Evolutionary conservation across 495 filamentous ascomycete species (phyloP).

Genomic region (Penicillium alfredii): DNA sequence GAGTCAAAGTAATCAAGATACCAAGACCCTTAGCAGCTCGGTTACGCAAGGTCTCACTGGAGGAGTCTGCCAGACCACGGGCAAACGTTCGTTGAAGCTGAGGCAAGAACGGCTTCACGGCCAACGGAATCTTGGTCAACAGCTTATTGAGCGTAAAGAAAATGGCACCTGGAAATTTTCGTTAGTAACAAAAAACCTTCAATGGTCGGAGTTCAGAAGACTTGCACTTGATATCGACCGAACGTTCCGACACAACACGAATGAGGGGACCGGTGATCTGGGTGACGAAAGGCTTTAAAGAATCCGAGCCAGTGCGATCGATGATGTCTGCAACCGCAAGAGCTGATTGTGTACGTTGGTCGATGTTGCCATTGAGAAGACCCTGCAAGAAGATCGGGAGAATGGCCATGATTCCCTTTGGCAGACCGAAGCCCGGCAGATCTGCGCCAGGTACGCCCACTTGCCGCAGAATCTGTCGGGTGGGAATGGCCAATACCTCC

Average conservation of each 20-base stretch:
- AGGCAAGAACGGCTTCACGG: slow-evolving; percentile 93
- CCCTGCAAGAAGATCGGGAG: slow-evolving; percentile 96
- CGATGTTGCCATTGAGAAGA: slow-evolving; percentile 88
- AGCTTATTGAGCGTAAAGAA: slow-evolving; percentile 90
- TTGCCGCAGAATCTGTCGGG: slow-evolving; percentile 73
- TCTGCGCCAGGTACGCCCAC: slow-evolving; percentile 83
- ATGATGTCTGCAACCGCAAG: slow-evolving; percentile 93
- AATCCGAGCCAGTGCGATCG: slow-evolving; percentile 76
- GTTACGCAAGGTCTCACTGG: slow-evolving; percentile 80
- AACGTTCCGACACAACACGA: slow-evolving; percentile 91
- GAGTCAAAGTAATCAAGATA: slow-evolving; percentile 92
- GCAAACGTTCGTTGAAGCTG: slow-evolving; percentile 96
- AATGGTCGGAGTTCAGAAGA: background rate
- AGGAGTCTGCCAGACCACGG: slow-evolving; percentile 86
- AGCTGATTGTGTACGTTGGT: slow-evolving; percentile 87
- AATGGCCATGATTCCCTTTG: slow-evolving; percentile 96
- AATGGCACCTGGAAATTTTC: slow-evolving; percentile 61
- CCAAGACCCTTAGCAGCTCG: slow-evolving; percentile 94
- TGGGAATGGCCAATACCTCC: slow-evolving; percentile 86
- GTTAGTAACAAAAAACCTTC: slow-evolving; percentile 6
- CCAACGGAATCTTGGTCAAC: slow-evolving; percentile 91
- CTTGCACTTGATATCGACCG: slow-evolving; percentile 79
- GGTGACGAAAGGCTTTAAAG: slow-evolving; percentile 88
- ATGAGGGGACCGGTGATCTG: slow-evolving; percentile 97
- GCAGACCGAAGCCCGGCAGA: slow-evolving; percentile 82